A percentile compares a stretch with the other conserved stretches of the same genome.
These are phyloP conservation scores for maize (Zea mays) DNA, from an alignment of 176 grass and related monocot genomes.

Conservation along the genomic window Zm-B73-REFERENCE-NAM-5.0 NC_050102.1:178202001-178202500, in stretches of 20 bases:
- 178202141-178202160: neutral
- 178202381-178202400: conserved; percentile 1
- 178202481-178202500: conserved; percentile 63
- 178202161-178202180: neutral
- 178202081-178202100: neutral
- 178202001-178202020: conserved; percentile 15
- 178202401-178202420: neutral
- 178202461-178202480: conserved; percentile 33
- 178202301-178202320: neutral
- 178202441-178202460: conserved; percentile 11
- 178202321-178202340: neutral
- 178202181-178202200: too few relatives aligned
- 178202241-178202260: conserved; percentile 18
- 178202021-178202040: neutral
- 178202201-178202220: neutral
- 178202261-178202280: neutral
- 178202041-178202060: conserved; percentile 50
- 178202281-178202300: neutral
- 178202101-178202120: neutral
- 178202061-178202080: conserved; percentile 60
- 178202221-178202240: conserved; percentile 35
- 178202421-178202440: conserved; percentile 8
- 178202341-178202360: conserved; percentile 11
- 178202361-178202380: conserved; percentile 42
- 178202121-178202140: too few relatives aligned